Conservation (phyloP, 1,284 basidiomycete genomes). For the Fistulina hepatica region DNA sequence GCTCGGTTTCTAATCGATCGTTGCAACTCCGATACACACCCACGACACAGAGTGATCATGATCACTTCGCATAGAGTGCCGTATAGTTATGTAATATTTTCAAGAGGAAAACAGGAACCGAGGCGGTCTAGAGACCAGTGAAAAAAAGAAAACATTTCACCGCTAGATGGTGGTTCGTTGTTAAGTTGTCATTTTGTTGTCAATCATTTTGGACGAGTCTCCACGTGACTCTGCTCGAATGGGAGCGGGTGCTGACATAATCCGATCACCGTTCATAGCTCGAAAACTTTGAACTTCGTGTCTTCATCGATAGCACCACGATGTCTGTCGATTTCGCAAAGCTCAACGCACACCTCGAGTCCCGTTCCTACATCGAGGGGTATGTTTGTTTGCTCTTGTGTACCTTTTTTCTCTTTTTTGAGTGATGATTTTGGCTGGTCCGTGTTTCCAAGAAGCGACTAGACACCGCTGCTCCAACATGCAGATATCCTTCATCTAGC, state of each 20-base stretch:
- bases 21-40: too few relatives aligned
- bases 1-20: too few relatives aligned
- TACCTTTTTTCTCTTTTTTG: conserved; percentile 10
- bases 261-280: too few relatives aligned
- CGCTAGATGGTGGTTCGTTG: conserved; percentile 4
- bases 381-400: too few relatives aligned
- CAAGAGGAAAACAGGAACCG: too few relatives aligned
- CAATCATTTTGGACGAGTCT: conserved; percentile 4
- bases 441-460: conserved; percentile 89
- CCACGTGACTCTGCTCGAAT: too few relatives aligned
- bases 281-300: conserved; percentile 14
- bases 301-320: conserved; percentile 23
- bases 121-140: too few relatives aligned
- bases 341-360: conserved; percentile 77
- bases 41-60: too few relatives aligned
- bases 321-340: conserved; percentile 71
- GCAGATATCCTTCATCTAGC: conserved; percentile 60
- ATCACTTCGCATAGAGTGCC: too few relatives aligned
- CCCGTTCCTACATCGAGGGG: conserved; percentile 88
- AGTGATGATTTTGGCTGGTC: conserved; percentile 22
- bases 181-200: conserved; percentile 15
- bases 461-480: conserved; percentile 69
- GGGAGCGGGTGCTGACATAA: too few relatives aligned
- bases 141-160: too few relatives aligned
- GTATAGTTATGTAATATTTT: too few relatives aligned